Evolutionary conservation across 805 yeast genomes (phyloP), one percentile per base, ranked within the genome.

Genomic region (Candida maesae): DNA sequence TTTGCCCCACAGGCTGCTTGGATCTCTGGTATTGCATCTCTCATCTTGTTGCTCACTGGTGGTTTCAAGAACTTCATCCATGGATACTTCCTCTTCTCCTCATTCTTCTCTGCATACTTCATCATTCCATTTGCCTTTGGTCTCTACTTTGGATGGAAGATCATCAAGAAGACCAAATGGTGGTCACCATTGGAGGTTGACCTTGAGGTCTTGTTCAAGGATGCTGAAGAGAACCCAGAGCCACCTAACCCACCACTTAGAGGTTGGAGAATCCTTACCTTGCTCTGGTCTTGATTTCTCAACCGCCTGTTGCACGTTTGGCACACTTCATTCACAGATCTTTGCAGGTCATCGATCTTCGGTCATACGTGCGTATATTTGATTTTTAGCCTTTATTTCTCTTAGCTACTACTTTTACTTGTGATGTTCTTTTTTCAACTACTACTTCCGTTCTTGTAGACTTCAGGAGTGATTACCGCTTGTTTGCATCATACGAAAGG

Each of bases 151-250:
- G 55, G 52, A 41, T 67, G 68, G 67, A 65, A 65, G 36, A 15
- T 63, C 17, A 42, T 51, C 47, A 63, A 61, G 50, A 53, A 44
- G 35, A 63, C 68, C 5, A 60, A 48, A 37, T 46, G 60, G 35
- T 51, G 66, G 47, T 54, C 51, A 32, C 60, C 74, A 8, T 40
- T 49, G 13, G 68, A 74, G 42, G 70, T 67, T 33, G 76, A 74
- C 55, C 61, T 74, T 17, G 56, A 42, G 30, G 35, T 55, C 5
- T 48, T 63, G 31, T 63, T 63, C 49, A 48, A 46, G 38, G 66
- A 63, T 43, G 59, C 56, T 17, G 55, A 48, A 28, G 58, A 53
- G 13, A 53, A 58, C 42, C 66, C 66, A 25, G 66, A 61, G 40
- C 59, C 51, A 16, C 49, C 54, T 12, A 29, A 18, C 19, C 42